Percentiles rank a stretch among this genome's conserved stretches.
Evolutionary conservation across 768 basidiomycete genomes (phyloP).

Genomic region (Cyathus striatus): DNA sequence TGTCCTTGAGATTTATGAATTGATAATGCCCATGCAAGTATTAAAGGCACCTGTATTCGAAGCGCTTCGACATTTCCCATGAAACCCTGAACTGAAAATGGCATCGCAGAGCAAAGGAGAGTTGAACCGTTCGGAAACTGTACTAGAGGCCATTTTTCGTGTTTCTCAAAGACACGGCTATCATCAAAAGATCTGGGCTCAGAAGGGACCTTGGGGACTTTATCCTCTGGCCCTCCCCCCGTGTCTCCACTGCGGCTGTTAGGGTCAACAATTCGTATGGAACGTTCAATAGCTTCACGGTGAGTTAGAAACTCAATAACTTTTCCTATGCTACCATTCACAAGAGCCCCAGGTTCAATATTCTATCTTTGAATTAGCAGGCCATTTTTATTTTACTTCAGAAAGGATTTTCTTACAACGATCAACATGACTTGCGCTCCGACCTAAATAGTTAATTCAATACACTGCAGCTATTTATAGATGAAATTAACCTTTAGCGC

Average conservation of each 20-base stretch:
- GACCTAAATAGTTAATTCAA: conserved; percentile 29
- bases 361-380: conserved; percentile 39
- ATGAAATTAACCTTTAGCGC: conserved; percentile 36
- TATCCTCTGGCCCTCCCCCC: neutral
- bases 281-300: conserved; percentile 35
- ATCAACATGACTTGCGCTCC: conserved; percentile 82
- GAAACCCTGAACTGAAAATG: conserved; percentile 54
- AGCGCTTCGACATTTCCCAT: conserved; percentile 52
- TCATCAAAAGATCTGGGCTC: conserved; percentile 12
- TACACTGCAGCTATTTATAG: neutral
- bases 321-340: conserved; percentile 64
- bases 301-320: conserved; percentile 44
- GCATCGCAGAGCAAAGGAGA: conserved; percentile 47
- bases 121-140: conserved; percentile 43
- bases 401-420: conserved; percentile 31
- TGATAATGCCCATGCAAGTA: conserved; percentile 76
- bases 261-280: conserved; percentile 27
- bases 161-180: conserved; percentile 14
- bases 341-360: conserved; percentile 52
- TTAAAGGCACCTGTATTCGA: conserved; percentile 50
- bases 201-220: too few relatives aligned
- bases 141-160: conserved; percentile 53
- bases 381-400: neutral
- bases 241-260: conserved; percentile 1
- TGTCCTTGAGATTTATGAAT: conserved; percentile 92